These are phyloP conservation scores for Mollisiaceae sp. DNA, from an alignment of 2,329 filamentous ascomycete genomes.

Conservation along the genomic window DNA sequence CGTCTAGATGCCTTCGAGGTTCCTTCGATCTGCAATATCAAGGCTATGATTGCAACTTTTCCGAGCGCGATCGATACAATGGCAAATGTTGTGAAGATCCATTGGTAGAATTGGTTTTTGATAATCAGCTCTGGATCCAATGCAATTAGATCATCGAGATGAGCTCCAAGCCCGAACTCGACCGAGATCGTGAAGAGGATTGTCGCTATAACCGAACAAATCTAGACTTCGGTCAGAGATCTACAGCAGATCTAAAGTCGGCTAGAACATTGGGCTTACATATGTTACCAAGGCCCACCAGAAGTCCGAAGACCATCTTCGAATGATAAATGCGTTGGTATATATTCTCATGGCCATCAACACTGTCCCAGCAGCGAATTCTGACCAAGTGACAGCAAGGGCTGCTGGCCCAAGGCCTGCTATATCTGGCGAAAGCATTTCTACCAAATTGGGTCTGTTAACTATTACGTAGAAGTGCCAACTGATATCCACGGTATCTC, in stretches of 20 bases:
- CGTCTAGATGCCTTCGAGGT: not conserved
- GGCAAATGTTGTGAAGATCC: constrained; percentile 5
- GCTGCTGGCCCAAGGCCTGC: not conserved
- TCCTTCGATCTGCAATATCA: constrained; percentile 1
- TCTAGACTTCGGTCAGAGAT: not conserved
- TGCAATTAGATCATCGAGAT: not conserved
- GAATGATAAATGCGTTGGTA: not conserved
- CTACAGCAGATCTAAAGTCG: not conserved
- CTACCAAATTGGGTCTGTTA: not conserved
- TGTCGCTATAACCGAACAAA: not conserved
- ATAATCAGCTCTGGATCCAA: not conserved
- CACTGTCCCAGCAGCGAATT: constrained; percentile 1
- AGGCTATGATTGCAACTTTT: not conserved
- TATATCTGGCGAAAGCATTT: not conserved
- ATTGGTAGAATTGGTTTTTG: not conserved
- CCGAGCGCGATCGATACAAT: not conserved
- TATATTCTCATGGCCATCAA: constrained; percentile 2
- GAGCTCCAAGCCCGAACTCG: not conserved
- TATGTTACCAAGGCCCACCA: constrained; percentile 1
- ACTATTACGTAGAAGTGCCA: not conserved
- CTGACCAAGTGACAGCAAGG: not conserved
- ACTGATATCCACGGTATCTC: not conserved
- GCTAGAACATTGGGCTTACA: not conserved
- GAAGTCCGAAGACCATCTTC: constrained; percentile 1
- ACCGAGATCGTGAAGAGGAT: not conserved